A percentile compares a stretch with the other conserved stretches of the same genome.
phyloP scores from a whole-genome alignment of 176 grass and related monocot species.

The Otatea glauca region DNA sequence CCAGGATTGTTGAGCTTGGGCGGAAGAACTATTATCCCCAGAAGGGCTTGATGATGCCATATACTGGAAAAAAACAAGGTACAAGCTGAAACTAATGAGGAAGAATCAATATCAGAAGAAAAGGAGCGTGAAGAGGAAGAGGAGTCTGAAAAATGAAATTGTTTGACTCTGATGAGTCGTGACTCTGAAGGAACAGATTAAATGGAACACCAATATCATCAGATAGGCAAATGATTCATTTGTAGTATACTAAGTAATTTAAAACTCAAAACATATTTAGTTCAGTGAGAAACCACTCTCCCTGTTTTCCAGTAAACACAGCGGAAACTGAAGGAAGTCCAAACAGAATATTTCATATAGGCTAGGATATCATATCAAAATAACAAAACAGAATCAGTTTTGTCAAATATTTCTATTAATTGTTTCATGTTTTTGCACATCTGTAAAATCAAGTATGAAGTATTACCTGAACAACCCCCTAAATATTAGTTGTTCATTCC shows the following conservation, averaged over 20 bases:
- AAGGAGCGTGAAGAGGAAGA: slow-evolving; percentile 28
- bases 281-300: not conserved
- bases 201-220: not conserved
- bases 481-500: not conserved
- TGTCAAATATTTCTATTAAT: not conserved
- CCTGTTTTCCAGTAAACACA: not conserved
- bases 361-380: not conserved
- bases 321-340: not conserved
- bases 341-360: not conserved
- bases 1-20: slow-evolving; percentile 46
- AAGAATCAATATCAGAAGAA: slow-evolving; percentile 36
- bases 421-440: not conserved
- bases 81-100: not conserved
- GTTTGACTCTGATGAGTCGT: not conserved
- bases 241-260: not conserved
- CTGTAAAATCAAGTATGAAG: not conserved
- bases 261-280: not conserved
- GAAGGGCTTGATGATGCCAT: slow-evolving; percentile 41
- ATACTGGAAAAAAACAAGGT: not conserved
- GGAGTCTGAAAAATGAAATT: slow-evolving; percentile 3
- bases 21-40: slow-evolving; percentile 49
- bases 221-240: not conserved
- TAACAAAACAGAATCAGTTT: not conserved
- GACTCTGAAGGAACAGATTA: not conserved
- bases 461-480: not conserved